Percentiles rank a stretch among this genome's conserved stretches.
Evolutionary conservation across 2,329 filamentous ascomycete species (phyloP).

Genomic region (Diaporthe vaccinii): DNA sequence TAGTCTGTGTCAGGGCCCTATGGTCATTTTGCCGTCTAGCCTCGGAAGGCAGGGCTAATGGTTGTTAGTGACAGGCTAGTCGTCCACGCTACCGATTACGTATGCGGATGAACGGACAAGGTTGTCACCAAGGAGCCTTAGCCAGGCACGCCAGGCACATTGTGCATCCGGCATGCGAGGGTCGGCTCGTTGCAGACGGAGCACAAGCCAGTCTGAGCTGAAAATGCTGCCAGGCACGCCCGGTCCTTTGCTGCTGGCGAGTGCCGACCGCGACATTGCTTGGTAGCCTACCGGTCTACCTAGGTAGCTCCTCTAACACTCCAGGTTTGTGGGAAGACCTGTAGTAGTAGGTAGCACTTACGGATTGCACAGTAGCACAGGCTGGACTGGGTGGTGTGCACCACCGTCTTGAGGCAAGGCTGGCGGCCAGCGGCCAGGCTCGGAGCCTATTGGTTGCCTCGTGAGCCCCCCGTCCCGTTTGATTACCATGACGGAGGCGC

Average conservation of each 20-base stretch:
- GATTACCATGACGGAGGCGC: conserved; percentile 33
- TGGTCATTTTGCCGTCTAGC: background rate
- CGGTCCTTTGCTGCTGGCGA: background rate
- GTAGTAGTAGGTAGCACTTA: background rate
- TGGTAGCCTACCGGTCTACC: too few species aligned
- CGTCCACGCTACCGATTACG: conserved; percentile 7
- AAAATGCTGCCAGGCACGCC: conserved; percentile 19
- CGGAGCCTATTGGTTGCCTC: conserved; percentile 36
- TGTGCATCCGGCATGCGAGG: conserved; percentile 19
- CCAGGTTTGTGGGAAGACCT: background rate
- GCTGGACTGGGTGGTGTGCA: background rate
- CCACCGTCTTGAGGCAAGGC: conserved; percentile 34
- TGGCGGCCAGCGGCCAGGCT: conserved; percentile 16
- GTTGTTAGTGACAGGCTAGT: background rate
- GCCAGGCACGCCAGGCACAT: conserved; percentile 31
- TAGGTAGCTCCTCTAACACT: background rate
- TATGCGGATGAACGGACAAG: background rate
- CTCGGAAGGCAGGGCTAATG: background rate
- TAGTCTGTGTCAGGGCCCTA: background rate
- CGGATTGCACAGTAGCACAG: background rate
- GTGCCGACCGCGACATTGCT: background rate
- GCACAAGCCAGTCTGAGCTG: conserved; percentile 25
- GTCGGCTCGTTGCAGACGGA: conserved; percentile 32
- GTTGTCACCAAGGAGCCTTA: conserved; percentile 14
- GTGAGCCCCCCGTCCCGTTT: conserved; percentile 25